Conservation (phyloP, 805 yeast species). For the Brettanomyces anomalus region DNA sequence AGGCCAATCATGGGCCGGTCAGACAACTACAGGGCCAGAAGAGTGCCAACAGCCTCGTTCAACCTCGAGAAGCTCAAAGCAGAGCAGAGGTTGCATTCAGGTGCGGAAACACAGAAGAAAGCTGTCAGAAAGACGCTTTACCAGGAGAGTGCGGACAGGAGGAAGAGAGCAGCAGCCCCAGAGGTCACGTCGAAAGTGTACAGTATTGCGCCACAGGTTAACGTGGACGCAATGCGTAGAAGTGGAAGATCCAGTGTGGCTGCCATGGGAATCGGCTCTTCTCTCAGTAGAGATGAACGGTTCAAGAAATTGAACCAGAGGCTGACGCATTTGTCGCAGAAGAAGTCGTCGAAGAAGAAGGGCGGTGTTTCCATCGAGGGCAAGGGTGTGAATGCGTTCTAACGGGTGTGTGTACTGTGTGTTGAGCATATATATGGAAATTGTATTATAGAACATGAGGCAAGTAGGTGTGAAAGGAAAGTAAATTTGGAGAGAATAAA, state of each 20-base stretch:
- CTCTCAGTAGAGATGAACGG: conserved; percentile 61
- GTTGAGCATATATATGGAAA: no score
- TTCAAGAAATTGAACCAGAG: conserved; percentile 68
- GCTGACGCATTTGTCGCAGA: conserved; percentile 37
- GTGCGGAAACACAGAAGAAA: conserved; percentile 22
- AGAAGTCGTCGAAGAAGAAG: conserved; percentile 37
- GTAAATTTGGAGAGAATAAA: no score
- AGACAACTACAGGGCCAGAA: conserved; percentile 86
- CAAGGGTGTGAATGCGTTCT: conserved; percentile 26
- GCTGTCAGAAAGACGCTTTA: conserved; percentile 48
- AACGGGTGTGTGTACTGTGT: no score
- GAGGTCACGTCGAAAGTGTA: conserved; percentile 81
- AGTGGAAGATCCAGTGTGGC: conserved; percentile 30
- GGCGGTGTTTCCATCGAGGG: conserved; percentile 80
- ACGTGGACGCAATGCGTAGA: conserved; percentile 34
- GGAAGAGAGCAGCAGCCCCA: conserved; percentile 96
- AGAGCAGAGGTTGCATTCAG: conserved; percentile 24
- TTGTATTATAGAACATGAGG: no score
- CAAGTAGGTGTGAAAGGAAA: no score
- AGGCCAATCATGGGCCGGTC: conserved; percentile 95
- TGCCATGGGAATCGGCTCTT: conserved; percentile 39
- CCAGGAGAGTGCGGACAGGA: conserved; percentile 83
- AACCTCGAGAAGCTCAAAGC: conserved; percentile 46
- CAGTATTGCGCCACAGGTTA: conserved; percentile 81
- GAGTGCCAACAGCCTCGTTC: conserved; percentile 60